Evolutionary conservation across 2,329 filamentous ascomycete genomes (phyloP).

Genomic region (Alternaria hordeiaustralica): DNA sequence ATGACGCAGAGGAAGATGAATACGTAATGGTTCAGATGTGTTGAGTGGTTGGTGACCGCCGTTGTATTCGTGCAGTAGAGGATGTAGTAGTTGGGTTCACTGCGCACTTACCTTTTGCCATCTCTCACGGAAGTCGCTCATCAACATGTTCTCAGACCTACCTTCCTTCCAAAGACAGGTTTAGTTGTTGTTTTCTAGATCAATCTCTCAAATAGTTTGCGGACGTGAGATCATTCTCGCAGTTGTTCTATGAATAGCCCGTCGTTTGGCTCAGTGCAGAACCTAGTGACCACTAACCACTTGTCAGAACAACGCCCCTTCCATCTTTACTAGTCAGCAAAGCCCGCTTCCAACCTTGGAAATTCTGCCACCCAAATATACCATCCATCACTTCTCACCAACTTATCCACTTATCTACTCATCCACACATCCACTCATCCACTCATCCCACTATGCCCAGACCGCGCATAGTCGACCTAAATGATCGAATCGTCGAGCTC

Average conservation of each 20-base stretch:
- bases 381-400: not conserved
- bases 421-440: not conserved
- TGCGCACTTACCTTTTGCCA: not conserved
- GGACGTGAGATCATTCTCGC: not conserved
- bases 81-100: not conserved
- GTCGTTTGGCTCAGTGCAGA: not conserved
- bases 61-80: not conserved
- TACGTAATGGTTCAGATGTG: not conserved
- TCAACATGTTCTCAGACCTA: not conserved
- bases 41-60: not conserved
- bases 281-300: not conserved
- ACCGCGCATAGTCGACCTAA: not conserved
- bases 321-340: not conserved
- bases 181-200: not conserved
- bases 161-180: not conserved
- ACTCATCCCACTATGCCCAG: not conserved
- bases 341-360: not conserved
- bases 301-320: not conserved
- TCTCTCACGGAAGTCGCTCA: not conserved
- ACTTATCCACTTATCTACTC: not conserved
- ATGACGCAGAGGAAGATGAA: fast-evolving
- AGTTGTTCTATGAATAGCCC: not conserved
- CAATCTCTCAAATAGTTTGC: not conserved
- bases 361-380: not conserved
- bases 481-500: not conserved